These are phyloP conservation scores for Raddia guianensis DNA, from an alignment of 176 grass and related monocot species.

Conservation along the genomic window DNA sequence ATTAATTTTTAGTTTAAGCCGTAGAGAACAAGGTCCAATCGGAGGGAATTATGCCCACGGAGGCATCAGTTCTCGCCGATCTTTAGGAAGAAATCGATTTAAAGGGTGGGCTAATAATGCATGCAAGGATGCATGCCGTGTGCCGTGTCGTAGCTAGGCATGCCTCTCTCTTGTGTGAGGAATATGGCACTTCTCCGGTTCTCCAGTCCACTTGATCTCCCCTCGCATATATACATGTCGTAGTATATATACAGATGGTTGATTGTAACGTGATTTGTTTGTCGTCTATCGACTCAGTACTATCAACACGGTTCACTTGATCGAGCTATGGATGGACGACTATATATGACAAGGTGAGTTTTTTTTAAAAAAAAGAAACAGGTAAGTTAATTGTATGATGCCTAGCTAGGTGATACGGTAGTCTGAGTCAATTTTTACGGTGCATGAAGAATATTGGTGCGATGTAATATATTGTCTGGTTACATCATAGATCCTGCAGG, in stretches of 20 bases:
- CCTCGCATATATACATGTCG: neutral
- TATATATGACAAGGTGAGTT: too few relatives aligned
- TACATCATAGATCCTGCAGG: neutral
- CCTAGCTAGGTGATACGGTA: too few relatives aligned
- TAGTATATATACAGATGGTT: neutral
- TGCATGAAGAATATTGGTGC: too few relatives aligned
- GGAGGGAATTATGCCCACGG: neutral
- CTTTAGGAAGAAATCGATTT: neutral
- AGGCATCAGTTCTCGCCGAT: neutral
- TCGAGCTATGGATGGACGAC: too few relatives aligned
- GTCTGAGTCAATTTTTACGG: neutral
- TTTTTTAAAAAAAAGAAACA: too few relatives aligned
- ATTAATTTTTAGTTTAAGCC: too few relatives aligned
- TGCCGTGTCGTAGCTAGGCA: neutral
- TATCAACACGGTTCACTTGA: neutral
- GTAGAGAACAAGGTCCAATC: too few relatives aligned
- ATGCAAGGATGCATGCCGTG: neutral
- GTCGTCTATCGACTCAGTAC: neutral
- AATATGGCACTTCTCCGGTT: neutral
- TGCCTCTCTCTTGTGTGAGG: neutral
- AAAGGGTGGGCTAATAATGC: neutral
- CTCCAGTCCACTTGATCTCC: neutral
- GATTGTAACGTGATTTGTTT: neutral
- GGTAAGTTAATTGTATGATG: too few relatives aligned
- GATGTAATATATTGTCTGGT: neutral